These are phyloP conservation scores for Trichophyton mentagrophytes DNA, from an alignment of 2,329 filamentous ascomycete genomes.

Conservation along the genomic window DNA sequence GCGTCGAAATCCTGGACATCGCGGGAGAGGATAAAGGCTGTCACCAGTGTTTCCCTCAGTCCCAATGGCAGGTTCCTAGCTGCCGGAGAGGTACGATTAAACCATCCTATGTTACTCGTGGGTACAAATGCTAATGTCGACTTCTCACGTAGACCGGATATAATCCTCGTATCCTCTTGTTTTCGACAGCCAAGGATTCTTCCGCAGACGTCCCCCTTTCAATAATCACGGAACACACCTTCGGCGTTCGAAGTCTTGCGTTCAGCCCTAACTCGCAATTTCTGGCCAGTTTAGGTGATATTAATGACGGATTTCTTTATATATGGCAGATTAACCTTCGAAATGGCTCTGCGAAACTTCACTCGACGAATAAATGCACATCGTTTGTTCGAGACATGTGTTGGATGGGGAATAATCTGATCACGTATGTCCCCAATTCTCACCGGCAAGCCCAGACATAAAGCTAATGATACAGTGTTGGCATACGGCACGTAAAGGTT, in stretches of 20 bases:
- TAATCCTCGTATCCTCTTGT: constrained; percentile 79
- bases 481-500: constrained; percentile 82
- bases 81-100: constrained; percentile 58
- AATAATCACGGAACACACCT: constrained; percentile 77
- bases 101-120: neutral
- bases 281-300: constrained; percentile 73
- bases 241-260: constrained; percentile 74
- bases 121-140: constrained; percentile 4
- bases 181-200: constrained; percentile 61
- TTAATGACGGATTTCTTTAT: constrained; percentile 89
- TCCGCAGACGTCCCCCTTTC: constrained; percentile 72
- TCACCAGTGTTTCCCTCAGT: constrained; percentile 80
- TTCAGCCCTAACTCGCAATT: constrained; percentile 81
- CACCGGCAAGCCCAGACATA: neutral
- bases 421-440: constrained; percentile 49
- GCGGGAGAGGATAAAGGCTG: constrained; percentile 84
- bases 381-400: constrained; percentile 73
- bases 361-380: constrained; percentile 87
- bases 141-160: constrained; percentile 58
- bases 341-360: constrained; percentile 63
- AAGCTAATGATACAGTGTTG: constrained; percentile 37
- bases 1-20: constrained; percentile 68
- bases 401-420: constrained; percentile 72
- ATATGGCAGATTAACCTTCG: constrained; percentile 79
- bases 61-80: constrained; percentile 77